Evolutionary conservation across 345 rosid genomes (phyloP).

Genomic region (Rhizophora apiculata): DNA sequence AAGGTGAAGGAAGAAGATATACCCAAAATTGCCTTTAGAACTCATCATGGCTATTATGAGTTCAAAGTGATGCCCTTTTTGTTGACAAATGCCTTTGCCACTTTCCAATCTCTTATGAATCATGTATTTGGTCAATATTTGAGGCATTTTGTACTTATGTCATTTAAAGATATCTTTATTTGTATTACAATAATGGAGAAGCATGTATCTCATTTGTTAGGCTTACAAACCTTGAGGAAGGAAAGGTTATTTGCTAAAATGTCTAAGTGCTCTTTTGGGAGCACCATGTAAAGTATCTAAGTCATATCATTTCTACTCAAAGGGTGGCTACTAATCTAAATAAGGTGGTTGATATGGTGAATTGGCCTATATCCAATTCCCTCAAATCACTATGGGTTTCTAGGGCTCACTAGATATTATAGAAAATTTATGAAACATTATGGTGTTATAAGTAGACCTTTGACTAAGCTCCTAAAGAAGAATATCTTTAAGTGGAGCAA

Average conservation of each 20-base stretch:
- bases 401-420: too few species aligned
- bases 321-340: background rate
- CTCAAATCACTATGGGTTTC: too few species aligned
- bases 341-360: background rate
- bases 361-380: background rate
- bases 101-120: background rate
- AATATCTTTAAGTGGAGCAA: too few species aligned
- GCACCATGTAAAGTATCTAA: background rate
- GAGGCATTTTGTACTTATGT: background rate
- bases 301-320: background rate
- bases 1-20: background rate
- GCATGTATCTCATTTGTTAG: too few species aligned
- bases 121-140: background rate
- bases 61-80: background rate
- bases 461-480: too few species aligned
- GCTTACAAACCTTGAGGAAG: too few species aligned
- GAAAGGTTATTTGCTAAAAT: background rate
- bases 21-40: background rate
- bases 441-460: too few species aligned
- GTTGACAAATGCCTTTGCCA: background rate
- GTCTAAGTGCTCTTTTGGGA: background rate
- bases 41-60: background rate
- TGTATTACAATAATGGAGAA: too few species aligned
- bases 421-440: too few species aligned
- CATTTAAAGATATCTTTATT: background rate